phyloP scores from a whole-genome alignment of 2,329 filamentous ascomycete species.

The Pseudocercospora fijiensis region DNA sequence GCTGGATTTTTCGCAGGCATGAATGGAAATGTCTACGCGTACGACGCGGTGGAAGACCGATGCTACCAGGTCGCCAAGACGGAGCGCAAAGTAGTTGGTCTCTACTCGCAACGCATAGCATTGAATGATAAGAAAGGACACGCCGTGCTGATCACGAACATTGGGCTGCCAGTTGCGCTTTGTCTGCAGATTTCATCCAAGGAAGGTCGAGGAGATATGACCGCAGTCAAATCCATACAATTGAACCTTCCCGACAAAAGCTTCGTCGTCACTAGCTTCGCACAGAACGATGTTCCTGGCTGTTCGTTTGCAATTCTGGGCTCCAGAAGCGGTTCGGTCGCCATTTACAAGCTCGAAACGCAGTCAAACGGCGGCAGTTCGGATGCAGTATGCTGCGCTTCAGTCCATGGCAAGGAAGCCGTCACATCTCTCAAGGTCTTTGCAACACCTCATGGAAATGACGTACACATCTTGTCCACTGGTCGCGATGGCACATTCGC shows the following conservation, averaged over 20 bases:
- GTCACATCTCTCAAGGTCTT: constrained; percentile 61
- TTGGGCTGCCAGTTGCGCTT: constrained; percentile 31
- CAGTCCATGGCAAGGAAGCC: constrained; percentile 57
- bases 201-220: background rate
- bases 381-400: background rate
- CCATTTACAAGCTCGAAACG: constrained; percentile 34
- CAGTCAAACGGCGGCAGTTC: background rate
- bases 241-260: constrained; percentile 38
- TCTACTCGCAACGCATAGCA: constrained; percentile 37
- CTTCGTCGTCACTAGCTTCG: constrained; percentile 55
- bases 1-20: constrained; percentile 50
- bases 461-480: constrained; percentile 60
- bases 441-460: constrained; percentile 23
- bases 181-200: background rate
- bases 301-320: constrained; percentile 47
- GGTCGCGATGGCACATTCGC: constrained; percentile 75
- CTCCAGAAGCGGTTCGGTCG: constrained; percentile 56
- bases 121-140: background rate
- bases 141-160: constrained; percentile 41
- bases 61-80: constrained; percentile 33
- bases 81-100: constrained; percentile 42
- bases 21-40: constrained; percentile 47
- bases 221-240: background rate
- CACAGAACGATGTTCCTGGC: constrained; percentile 14
- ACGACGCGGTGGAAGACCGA: constrained; percentile 25